These are phyloP conservation scores for Monascus ruber DNA, from an alignment of 2,329 filamentous ascomycete genomes.

Conservation along the genomic window DNA sequence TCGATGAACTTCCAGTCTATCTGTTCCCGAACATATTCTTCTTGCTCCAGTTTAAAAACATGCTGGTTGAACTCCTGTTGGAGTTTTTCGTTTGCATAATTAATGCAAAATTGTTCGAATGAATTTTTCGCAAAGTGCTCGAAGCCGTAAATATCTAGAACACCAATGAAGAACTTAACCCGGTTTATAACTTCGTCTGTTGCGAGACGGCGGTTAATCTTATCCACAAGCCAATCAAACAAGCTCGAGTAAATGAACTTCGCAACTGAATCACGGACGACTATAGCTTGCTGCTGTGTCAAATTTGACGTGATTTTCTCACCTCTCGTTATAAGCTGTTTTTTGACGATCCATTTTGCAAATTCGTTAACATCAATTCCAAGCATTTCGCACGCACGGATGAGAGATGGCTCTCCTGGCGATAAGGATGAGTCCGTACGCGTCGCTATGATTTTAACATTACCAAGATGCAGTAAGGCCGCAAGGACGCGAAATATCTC, in stretches of 20 bases:
- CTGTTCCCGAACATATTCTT: slow-evolving; percentile 90
- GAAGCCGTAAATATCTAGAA: slow-evolving; percentile 98
- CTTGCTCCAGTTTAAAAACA: slow-evolving; percentile 97
- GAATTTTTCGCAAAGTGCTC: slow-evolving; percentile 99
- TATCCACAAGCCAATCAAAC: slow-evolving; percentile 98
- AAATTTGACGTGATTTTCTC: slow-evolving; percentile 97
- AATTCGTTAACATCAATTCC: slow-evolving; percentile 81
- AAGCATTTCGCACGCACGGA: slow-evolving; percentile 70
- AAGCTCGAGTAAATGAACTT: slow-evolving; percentile 98
- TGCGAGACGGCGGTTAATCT: slow-evolving; percentile 82
- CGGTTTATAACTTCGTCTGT: slow-evolving; percentile 75
- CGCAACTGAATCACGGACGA: slow-evolving; percentile 92
- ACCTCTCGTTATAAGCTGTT: slow-evolving; percentile 88
- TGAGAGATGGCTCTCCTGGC: slow-evolving; percentile 67
- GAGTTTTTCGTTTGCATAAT: slow-evolving; percentile 98
- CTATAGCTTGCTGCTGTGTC: slow-evolving; percentile 81
- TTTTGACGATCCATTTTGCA: slow-evolving; percentile 97
- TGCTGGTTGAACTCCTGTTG: slow-evolving; percentile 99
- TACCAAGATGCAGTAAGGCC: slow-evolving; percentile 85
- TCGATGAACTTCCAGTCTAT: slow-evolving; percentile 99
- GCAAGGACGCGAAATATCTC: slow-evolving; percentile 86
- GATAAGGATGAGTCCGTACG: slow-evolving; percentile 77
- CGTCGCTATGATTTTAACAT: slow-evolving; percentile 88
- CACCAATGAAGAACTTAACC: slow-evolving; percentile 86
- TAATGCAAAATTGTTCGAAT: slow-evolving; percentile 99